Evolutionary conservation across 2,329 filamentous ascomycete genomes (phyloP), one percentile per base, ranked within the genome.

Genomic region (Juglanconis oblonga): DNA sequence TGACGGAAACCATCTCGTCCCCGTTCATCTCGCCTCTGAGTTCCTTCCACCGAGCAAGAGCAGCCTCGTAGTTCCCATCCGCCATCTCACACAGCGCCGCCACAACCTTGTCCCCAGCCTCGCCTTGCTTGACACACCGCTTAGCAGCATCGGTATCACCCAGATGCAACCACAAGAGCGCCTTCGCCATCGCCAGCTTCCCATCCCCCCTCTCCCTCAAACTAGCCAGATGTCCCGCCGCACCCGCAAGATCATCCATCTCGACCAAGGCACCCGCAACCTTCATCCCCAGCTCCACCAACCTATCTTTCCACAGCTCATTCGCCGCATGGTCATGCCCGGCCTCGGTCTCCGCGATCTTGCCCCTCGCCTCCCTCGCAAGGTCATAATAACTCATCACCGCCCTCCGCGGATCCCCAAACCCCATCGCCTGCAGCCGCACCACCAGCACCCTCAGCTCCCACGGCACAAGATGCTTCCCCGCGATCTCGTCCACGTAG

Each of bases 321-420:
- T 80, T 77, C 29, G 85, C 84, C 1, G 85, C 79, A 54, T 82
- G 79, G 9, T 83, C 80, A 44, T 79, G 77, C 36, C 65, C 68
- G 10, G 66, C 69, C 5, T 67, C 70, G 0, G 84, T 80, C 36
- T 76, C 78, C 17, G 77, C 74, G 5, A 91, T 77, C 59, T 83
- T 81, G 2, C 79, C 77, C 17, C 92, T 81, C 2, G 91, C 91
- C 72, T 96, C 92, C 8, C 90, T 77, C 0, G 88, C 92, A 2
- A 98, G 81, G 64, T 97, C 92, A 71, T 97, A 96, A 71, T 96
- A 91, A 49, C 90, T 90, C 81, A 95, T 94, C 59, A 99, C 88
- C 3, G 91, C 90, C 63, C 93, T 83, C 4, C 94, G 83, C 53
- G 88, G 85, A 73, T 99, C 95, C 4, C 88, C 88, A 64, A 95